Evolutionary conservation across 2,329 filamentous ascomycete genomes (phyloP).

Genomic region (Metarhizium humberi): DNA sequence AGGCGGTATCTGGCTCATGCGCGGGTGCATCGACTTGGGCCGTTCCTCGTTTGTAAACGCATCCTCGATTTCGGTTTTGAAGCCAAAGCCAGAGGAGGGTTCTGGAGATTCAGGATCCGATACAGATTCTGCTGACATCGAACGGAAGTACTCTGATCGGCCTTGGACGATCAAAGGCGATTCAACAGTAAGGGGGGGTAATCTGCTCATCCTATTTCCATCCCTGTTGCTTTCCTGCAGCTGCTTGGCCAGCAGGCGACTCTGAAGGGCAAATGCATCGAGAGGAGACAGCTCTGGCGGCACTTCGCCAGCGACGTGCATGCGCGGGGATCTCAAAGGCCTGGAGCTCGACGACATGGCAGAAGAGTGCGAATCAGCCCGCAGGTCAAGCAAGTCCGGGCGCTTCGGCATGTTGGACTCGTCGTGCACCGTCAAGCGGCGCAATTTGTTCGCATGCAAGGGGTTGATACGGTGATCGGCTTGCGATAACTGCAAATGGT

Average conservation of each 20-base stretch:
- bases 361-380: slow-evolving; percentile 46
- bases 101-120: slow-evolving; percentile 25
- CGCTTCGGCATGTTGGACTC: slow-evolving; percentile 39
- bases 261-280: slow-evolving; percentile 90
- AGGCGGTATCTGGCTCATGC: slow-evolving; percentile 55
- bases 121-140: slow-evolving; percentile 54
- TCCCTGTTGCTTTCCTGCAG: slow-evolving; percentile 69
- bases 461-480: not conserved
- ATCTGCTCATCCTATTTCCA: slow-evolving; percentile 72
- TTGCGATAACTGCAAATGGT: not conserved
- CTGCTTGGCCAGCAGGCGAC: slow-evolving; percentile 76
- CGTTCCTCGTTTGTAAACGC: slow-evolving; percentile 41
- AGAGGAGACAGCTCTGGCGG: slow-evolving; percentile 89
- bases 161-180: slow-evolving; percentile 68
- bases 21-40: slow-evolving; percentile 66
- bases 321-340: slow-evolving; percentile 60
- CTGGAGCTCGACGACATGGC: slow-evolving; percentile 34
- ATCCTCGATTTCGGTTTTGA: slow-evolving; percentile 50
- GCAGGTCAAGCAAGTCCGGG: slow-evolving; percentile 50
- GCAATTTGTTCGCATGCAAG: slow-evolving; percentile 7
- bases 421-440: slow-evolving; percentile 7
- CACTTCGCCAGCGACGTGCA: slow-evolving; percentile 69
- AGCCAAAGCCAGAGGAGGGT: slow-evolving; percentile 26
- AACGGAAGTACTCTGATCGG: slow-evolving; percentile 74
- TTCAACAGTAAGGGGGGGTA: slow-evolving; percentile 74